These are phyloP conservation scores for Coemansia sp. DNA, from an alignment of 192 early-diverging fungal species.

Conservation along the genomic window DNA sequence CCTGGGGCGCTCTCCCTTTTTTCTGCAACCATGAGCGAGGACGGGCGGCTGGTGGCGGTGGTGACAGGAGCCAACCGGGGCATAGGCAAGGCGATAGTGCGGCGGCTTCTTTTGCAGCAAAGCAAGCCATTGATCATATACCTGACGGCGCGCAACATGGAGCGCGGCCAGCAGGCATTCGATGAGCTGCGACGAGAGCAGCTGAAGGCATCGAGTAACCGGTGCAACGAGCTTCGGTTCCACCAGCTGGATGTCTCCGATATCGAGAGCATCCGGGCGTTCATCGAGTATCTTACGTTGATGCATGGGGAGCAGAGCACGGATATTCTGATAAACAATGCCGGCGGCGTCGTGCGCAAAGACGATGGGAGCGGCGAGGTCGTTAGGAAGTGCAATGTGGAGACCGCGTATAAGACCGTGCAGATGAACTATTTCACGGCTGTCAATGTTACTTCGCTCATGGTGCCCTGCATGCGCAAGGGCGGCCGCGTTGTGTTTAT, in stretches of 20 bases:
- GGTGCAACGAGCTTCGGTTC: constrained; percentile 42
- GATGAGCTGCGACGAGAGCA: constrained; percentile 44
- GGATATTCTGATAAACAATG: constrained; percentile 51
- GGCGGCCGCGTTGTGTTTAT: constrained; percentile 38
- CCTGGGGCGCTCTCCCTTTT: background rate
- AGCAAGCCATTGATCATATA: constrained; percentile 41
- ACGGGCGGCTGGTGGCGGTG: constrained; percentile 38
- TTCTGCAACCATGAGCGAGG: constrained; percentile 14
- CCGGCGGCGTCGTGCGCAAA: constrained; percentile 33
- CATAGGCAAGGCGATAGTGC: constrained; percentile 49
- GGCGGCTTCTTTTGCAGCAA: constrained; percentile 29
- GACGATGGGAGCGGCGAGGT: background rate
- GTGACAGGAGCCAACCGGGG: constrained; percentile 51
- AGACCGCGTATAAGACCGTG: constrained; percentile 28
- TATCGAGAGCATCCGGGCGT: constrained; percentile 21
- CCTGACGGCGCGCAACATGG: constrained; percentile 42
- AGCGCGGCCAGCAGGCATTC: constrained; percentile 40
- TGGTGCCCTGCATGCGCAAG: constrained; percentile 37
- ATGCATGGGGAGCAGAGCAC: constrained; percentile 44
- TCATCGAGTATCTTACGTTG: constrained; percentile 42
- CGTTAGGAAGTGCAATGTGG: constrained; percentile 31
- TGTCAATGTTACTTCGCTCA: constrained; percentile 27
- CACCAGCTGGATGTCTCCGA: constrained; percentile 50
- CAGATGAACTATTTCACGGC: constrained; percentile 48
- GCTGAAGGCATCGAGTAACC: constrained; percentile 1